Base-by-base conservation (phyloP, 306 rosid species). In the Vicia sativa region DNA sequence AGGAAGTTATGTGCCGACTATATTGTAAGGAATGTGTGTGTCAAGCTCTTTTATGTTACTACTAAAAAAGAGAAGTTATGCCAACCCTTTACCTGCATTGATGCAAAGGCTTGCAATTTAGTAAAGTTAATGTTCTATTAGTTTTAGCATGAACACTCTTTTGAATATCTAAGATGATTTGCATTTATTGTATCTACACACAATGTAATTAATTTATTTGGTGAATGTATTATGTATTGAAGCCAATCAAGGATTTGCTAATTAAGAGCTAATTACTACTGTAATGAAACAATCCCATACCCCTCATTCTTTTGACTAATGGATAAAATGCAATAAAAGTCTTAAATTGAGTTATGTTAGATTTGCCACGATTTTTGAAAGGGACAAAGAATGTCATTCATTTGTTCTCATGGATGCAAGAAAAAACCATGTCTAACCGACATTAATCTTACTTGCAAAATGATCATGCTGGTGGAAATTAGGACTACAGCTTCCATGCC, bases 1-100 rank as follows among this genome's bases (percentile, higher is more conserved):
- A 42, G 6, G 46, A 45, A 65, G 26, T 52, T 74, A 38, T 29
- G 60, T 13, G 12, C 12, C 12, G 31, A 53, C 14, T 73, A 34
- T 68, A 55, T 49, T 25, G 42, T 37, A 37, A 39, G 29, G n/a
- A 57, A 71, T 63, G 56, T 25, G 74, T 39, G 25, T 31, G 37
- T 18, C 43, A 11, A 56, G 13, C 14, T 14, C 2, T 44, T 35
- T 54, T 44, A 18, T 31, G 42, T 53, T 35, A 2, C 35, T n/a
- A 6, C n/a, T n/a, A n/a, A 29, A 48, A 64, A 66, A 61, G 29
- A 19, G 11, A 62, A 11, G 37, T 31, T 31, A 31, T 43, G 5
- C 55, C 9, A 35, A 56, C 49, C 11, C 34, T 54, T 31, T 53
- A 14, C 61, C n/a, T 29, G 26, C 52, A 62, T 63, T 35, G 35